These are phyloP conservation scores for Fusarium irregulare DNA, from an alignment of 2,329 filamentous ascomycete genomes.

Conservation along the genomic window DNA sequence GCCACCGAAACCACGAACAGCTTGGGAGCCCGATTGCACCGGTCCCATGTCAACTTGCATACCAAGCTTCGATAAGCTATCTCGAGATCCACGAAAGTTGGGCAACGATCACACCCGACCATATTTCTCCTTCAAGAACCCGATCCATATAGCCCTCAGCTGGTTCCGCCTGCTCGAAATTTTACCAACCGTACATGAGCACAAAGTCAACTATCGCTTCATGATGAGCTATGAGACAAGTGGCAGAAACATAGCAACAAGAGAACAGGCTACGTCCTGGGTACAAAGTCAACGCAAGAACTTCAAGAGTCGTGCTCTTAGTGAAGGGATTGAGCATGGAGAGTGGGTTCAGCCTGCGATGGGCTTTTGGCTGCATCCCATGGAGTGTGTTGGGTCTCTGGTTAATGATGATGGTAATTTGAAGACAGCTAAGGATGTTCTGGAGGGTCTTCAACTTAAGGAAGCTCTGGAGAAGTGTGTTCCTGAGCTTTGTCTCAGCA, in stretches of 20 bases:
- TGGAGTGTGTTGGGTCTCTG: not conserved
- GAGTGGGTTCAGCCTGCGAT: not conserved
- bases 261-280: not conserved
- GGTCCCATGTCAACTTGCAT: not conserved
- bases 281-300: not conserved
- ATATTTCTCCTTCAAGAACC: not conserved
- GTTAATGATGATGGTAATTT: fast-evolving
- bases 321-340: not conserved
- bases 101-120: not conserved
- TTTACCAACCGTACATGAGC: not conserved
- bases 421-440: not conserved
- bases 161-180: not conserved
- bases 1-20: not conserved
- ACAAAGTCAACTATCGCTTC: not conserved
- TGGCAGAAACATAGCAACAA: not conserved
- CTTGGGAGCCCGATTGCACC: not conserved
- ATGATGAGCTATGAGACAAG: not conserved
- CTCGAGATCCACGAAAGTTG: not conserved
- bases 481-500: not conserved
- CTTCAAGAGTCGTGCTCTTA: not conserved
- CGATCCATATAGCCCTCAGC: not conserved
- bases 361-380: not conserved
- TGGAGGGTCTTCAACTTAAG: not conserved
- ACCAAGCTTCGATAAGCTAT: not conserved
- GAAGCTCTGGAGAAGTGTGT: not conserved